phyloP scores from a whole-genome alignment of 2,329 filamentous ascomycete genomes.

The Paraphoma sp. region DNA sequence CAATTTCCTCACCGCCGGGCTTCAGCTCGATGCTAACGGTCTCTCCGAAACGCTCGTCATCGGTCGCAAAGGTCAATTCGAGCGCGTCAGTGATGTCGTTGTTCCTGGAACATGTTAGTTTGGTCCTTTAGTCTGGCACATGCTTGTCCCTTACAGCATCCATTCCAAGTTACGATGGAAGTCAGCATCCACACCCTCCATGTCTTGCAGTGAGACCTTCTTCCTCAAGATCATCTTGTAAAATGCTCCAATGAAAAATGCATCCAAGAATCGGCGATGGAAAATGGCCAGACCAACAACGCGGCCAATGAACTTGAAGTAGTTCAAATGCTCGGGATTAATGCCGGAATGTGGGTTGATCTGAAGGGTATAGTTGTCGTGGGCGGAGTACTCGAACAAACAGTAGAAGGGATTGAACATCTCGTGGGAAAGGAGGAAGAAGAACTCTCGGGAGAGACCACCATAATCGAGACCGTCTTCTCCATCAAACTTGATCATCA shows the following conservation, averaged over 20 bases:
- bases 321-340: conserved; percentile 98
- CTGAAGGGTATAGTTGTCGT: conserved; percentile 99
- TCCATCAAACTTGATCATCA: conserved; percentile 99
- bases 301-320: conserved; percentile 99
- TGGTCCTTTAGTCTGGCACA: background rate
- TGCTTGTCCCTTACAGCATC: conserved; percentile 70
- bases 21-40: conserved; percentile 94
- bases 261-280: conserved; percentile 95
- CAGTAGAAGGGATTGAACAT: conserved; percentile 99
- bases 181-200: conserved; percentile 98
- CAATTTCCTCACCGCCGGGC: conserved; percentile 86
- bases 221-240: conserved; percentile 99
- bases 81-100: conserved; percentile 96
- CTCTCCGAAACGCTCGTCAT: conserved; percentile 96
- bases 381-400: conserved; percentile 97
- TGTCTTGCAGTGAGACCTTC: conserved; percentile 88
- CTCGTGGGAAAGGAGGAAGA: conserved; percentile 98
- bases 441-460: conserved; percentile 95
- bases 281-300: conserved; percentile 98
- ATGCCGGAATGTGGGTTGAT: conserved; percentile 99
- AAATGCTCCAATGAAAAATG: conserved; percentile 97
- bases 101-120: conserved; percentile 59
- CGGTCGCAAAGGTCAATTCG: conserved; percentile 94
- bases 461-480: conserved; percentile 98
- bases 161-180: conserved; percentile 96